These are phyloP conservation scores for Cylindrotheca closterium DNA, from an alignment of 108 stramenopile genomes.

Conservation along the genomic window DNA sequence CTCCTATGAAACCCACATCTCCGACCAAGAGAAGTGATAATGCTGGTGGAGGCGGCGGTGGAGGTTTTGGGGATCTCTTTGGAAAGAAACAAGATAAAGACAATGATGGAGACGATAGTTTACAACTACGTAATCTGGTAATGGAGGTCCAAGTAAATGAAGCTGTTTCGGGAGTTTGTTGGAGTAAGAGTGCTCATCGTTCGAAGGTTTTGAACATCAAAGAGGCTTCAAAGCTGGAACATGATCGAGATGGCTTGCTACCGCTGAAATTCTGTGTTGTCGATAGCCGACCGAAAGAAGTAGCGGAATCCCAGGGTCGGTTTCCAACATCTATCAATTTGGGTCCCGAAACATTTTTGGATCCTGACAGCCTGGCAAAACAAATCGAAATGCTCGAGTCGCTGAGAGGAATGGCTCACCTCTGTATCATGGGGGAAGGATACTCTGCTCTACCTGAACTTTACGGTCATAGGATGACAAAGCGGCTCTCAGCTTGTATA, in stretches of 20 bases:
- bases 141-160: slow-evolving; percentile 64
- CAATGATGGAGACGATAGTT: slow-evolving; percentile 4
- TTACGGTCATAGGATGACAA: slow-evolving; percentile 66
- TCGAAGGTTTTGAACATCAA: slow-evolving; percentile 17
- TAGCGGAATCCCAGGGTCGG: slow-evolving; percentile 67
- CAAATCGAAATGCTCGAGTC: slow-evolving; percentile 79
- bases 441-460: slow-evolving; percentile 70
- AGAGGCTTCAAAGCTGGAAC: slow-evolving; percentile 12
- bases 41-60: slow-evolving; percentile 34
- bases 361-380: slow-evolving; percentile 58
- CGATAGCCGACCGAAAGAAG: slow-evolving; percentile 68
- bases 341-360: slow-evolving; percentile 62
- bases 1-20: slow-evolving; percentile 54
- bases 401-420: slow-evolving; percentile 75
- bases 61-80: slow-evolving; percentile 15
- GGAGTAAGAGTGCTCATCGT: slow-evolving; percentile 42
- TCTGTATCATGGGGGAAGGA: slow-evolving; percentile 79
- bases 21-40: not conserved
- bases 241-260: slow-evolving; percentile 10
- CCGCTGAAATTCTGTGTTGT: slow-evolving; percentile 74
- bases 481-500: slow-evolving; percentile 43
- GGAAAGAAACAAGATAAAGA: not conserved
- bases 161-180: slow-evolving; percentile 72
- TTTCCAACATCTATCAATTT: slow-evolving; percentile 74
- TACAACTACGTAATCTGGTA: slow-evolving; percentile 34